Base-by-base conservation (phyloP, 2,329 filamentous ascomycete species). In the Cryphonectria naterciae region DNA sequence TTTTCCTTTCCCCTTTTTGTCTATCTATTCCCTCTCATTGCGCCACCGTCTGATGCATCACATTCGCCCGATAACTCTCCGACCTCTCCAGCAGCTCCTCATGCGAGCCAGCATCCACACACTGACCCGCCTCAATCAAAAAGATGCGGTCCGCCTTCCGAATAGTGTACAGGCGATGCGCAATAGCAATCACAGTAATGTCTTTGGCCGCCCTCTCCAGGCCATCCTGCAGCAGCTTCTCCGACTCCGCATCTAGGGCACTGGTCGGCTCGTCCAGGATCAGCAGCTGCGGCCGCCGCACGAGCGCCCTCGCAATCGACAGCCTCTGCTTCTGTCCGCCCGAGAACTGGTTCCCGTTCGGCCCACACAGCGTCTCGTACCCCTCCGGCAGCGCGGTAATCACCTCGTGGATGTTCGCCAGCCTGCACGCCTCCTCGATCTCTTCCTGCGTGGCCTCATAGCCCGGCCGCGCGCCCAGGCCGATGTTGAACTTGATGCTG, bases 181-280 rank as follows among this genome's bases (percentile, higher is more conserved):
- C 81, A 65, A 85, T 81, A 6, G 82, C 81, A 65, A 86, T 77
- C 2, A 83, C 80, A 0, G 82, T 85, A 17, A 81, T 80, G 71
- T 70, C 81, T 63, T 78, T 79, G 0, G 80, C 80, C 0, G 82
- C 83, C 70, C 77, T 83, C 77, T 89, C 85, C 49, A 92, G 81
- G 0, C 86, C 88, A 4, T 88, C 82, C 60, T 90, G 84, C 19
- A 94, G 84, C 3, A 87, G 76, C 22, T 81, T 82, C 17, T 91
- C 89, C 39, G 85, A 88, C 75, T 88, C 87, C 0, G 85, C 84
- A 75, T 94, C 92, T 1, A 94, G 82, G 6, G 89, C 90, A 41
- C 86, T 89, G 0, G 92, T 93, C 8, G 89, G 88, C 80, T 94
- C 91, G 75, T 94, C 92, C 0, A 94, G 82, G 39, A 94, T 84